Evolutionary conservation across 1,284 basidiomycete genomes (phyloP), one percentile per base, ranked within the genome.

Genomic region (Fomitopsis pinicola): DNA sequence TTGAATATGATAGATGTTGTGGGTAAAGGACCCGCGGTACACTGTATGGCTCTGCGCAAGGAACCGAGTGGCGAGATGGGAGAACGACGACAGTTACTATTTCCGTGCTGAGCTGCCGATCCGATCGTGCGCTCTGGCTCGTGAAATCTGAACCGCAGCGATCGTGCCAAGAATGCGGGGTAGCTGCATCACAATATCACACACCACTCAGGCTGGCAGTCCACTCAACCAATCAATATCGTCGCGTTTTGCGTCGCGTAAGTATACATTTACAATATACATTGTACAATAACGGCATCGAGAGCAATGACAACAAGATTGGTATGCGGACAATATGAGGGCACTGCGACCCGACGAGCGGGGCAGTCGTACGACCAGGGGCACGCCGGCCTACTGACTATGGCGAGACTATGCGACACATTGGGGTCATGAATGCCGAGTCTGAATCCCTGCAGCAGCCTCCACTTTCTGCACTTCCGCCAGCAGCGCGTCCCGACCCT

Each of bases 401-500:
- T 56, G 26, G 22, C 22, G 22, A 22, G 22, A 22, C 22, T 22
- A 22, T 22, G 22, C 38, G 58, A 56, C 62, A 12, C 35, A 69
- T 17, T 33, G 52, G 22, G 58, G 28, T 60, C 55, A 64, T 62
- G 57, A 42, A 59, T 46, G 63, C 36, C 64, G 68, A 40, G 5
- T 40, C 38, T 40, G 38, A n/a, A 69, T 66, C 79, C 81, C 83
- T 7, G 86, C 86, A 0, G 84, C 85, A 7, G 80, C 74, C 72
- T 91, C 89, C 6, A 87, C 73, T 63, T 83, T 77, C 42, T 76
- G 62, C 5, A 92, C 87, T 72, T 92, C 89, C 45, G 81, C 79
- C 59, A 73, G 70, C 44, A 92, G 77, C 0, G 87, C 85, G 59
- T 88, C 84, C 44, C 82, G 77, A 7, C 87, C 86, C 68, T 91